A percentile compares a stretch with the other conserved stretches of the same genome.
Conservation (phyloP, 2,329 filamentous ascomycete species). For the Colletotrichum euphorbiae region DNA sequence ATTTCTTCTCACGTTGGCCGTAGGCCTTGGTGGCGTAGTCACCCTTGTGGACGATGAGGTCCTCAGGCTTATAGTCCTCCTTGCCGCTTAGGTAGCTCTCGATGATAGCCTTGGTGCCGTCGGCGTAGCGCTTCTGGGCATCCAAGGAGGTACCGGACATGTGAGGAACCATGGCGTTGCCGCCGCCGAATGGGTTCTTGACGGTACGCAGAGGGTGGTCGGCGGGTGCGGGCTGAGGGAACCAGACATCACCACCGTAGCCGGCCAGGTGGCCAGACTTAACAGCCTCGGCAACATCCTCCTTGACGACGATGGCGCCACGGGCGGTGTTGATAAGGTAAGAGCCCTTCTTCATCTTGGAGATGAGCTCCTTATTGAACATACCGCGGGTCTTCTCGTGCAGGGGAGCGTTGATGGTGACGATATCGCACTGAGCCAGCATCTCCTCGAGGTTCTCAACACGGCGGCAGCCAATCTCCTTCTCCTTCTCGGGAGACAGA, state of each 20-base stretch:
- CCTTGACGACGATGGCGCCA: conserved; percentile 99
- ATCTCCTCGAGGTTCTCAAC: conserved; percentile 93
- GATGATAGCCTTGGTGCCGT: conserved; percentile 89
- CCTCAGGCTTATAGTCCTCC: conserved; percentile 88
- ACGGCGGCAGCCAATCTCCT: conserved; percentile 93
- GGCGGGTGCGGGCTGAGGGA: conserved; percentile 94
- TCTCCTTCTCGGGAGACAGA: conserved; percentile 84
- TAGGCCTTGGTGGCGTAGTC: conserved; percentile 97
- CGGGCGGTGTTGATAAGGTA: conserved; percentile 99
- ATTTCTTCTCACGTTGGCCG: conserved; percentile 74
- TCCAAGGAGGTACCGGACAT: conserved; percentile 99
- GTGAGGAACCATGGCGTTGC: conserved; percentile 98
- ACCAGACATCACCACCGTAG: conserved; percentile 93
- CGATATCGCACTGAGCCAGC: conserved; percentile 92
- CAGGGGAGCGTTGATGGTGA: conserved; percentile 99
- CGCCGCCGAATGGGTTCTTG: conserved; percentile 94
- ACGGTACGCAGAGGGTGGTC: conserved; percentile 94
- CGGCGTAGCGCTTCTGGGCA: conserved; percentile 91
- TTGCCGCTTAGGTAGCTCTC: conserved; percentile 90
- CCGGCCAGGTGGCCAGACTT: conserved; percentile 91
- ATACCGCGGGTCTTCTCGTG: conserved; percentile 97
- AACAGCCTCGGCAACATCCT: conserved; percentile 95
- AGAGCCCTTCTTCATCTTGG: conserved; percentile 98
- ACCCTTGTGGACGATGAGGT: conserved; percentile 89
- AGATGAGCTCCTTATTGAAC: conserved; percentile 98